Conservation (phyloP, 1,139 yeast species). For the Kodamaea suecica region DNA sequence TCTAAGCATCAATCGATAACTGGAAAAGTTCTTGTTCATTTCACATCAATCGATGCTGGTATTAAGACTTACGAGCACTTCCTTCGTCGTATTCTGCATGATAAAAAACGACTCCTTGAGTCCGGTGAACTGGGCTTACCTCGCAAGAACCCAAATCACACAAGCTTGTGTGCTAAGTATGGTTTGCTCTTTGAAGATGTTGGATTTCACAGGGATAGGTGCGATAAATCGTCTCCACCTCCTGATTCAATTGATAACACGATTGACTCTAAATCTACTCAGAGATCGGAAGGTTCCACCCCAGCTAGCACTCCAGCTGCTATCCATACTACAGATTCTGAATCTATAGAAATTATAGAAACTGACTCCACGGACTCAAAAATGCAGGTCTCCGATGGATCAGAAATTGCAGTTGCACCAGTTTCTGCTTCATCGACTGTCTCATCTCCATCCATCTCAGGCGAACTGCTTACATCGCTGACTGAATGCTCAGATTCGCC, state of each 20-base stretch:
- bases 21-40: conserved; percentile 29
- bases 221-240: conserved; percentile 25
- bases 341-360: too few relatives aligned
- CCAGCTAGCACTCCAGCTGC: too few relatives aligned
- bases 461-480: conserved; percentile 1
- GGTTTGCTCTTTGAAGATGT: conserved; percentile 19
- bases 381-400: too few relatives aligned
- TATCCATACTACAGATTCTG: too few relatives aligned
- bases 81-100: conserved; percentile 24
- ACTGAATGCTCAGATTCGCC: not conserved
- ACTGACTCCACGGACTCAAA: not conserved
- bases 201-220: conserved; percentile 35
- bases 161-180: conserved; percentile 10
- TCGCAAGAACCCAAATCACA: conserved; percentile 7
- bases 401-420: not conserved
- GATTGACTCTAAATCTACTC: too few relatives aligned
- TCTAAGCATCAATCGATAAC: conserved; percentile 7
- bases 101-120: conserved; percentile 21
- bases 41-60: conserved; percentile 40
- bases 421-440: not conserved
- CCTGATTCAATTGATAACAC: too few relatives aligned
- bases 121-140: conserved; percentile 11
- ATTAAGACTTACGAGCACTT: conserved; percentile 37
- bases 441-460: conserved; percentile 1
- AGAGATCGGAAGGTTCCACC: too few relatives aligned